Evolutionary conservation across 257 asterid species (phyloP), one percentile per base, ranked within the genome.

Genomic region (Sherardia arvensis): DNA sequence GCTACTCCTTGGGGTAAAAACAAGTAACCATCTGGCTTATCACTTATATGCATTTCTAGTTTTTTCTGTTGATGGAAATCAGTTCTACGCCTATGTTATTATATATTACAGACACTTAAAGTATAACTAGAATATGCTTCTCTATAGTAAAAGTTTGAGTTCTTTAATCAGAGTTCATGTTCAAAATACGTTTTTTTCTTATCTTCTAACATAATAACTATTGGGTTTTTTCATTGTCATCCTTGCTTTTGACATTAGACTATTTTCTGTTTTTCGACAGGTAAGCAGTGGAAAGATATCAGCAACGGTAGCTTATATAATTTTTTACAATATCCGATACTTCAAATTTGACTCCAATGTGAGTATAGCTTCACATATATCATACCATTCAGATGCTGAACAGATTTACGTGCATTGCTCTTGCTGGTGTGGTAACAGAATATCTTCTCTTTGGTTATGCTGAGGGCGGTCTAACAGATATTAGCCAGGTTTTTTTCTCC

Each of bases 371-470:
- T 59, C 10, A 23, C 40, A 8, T 18, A 21, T 66, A 8, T 59
- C 15, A 33, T 17, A 38, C 11, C 66, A 49, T 66, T 67, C 85
- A 92, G 97, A 89, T 88, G 70, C 83, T 89, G 71, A 87, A 92
- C 86, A 84, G 73, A 72, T 92, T 92, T 80, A 79, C 97, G 7
- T 92, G 99, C 55, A 84, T 89, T 55, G 96, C 99, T 32, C 82
- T 92, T 72, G 97, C 99, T 14, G 99, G 99, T 27, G 94, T 92
- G 69, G 96, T 85, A 48, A 84, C 99, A 0, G 99, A 92, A 80
- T 92, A 92, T 78, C 85, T 92, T 59, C 86, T 85, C 53, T 89
- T 78, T 28, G 96, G 97, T 51, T 70, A 78, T 68, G 93, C 97
- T 29, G 99, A 92, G 74, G 99, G 99, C 59, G 99, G 99, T 59